phyloP scores from a whole-genome alignment of 2,329 filamentous ascomycete species.

The Elsinoe fawcettii region DNA sequence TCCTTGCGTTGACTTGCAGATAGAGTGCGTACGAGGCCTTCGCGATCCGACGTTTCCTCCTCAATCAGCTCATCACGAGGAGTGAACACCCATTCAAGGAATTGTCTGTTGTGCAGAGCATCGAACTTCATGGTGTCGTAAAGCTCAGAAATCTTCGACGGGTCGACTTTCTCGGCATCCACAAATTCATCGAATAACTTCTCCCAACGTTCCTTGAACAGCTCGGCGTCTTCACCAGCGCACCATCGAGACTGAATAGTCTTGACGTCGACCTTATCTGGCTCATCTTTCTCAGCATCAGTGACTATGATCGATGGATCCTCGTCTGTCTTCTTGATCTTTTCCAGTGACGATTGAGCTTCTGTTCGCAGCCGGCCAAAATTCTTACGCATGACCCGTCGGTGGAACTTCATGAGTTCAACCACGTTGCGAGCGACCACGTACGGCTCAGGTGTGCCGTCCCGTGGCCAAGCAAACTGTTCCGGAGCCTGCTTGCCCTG shows the following conservation, averaged over 20 bases:
- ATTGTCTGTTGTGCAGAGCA: conserved; percentile 90
- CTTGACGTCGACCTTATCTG: conserved; percentile 13
- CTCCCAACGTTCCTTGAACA: conserved; percentile 96
- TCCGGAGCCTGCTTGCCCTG: conserved; percentile 89
- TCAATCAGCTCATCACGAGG: conserved; percentile 71
- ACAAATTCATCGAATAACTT: conserved; percentile 96
- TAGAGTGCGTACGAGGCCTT: conserved; percentile 25
- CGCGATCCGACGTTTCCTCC: conserved; percentile 39
- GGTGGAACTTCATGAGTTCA: conserved; percentile 95
- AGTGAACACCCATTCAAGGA: conserved; percentile 95
- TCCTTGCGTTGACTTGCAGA: conserved; percentile 25
- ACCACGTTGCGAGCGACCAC: conserved; percentile 88
- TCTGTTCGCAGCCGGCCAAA: conserved; percentile 65
- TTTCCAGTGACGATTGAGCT: conserved; percentile 52
- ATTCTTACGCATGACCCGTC: conserved; percentile 89
- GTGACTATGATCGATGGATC: conserved; percentile 11
- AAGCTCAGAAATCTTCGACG: conserved; percentile 95
- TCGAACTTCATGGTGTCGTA: conserved; percentile 99
- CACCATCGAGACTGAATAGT: conserved; percentile 87
- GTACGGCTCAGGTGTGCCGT: conserved; percentile 88
- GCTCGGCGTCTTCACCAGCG: conserved; percentile 84
- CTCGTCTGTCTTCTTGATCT: conserved; percentile 38
- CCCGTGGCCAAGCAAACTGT: conserved; percentile 93
- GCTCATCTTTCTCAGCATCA: not conserved
- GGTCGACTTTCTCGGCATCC: conserved; percentile 95